Percentiles rank a stretch among this genome's conserved stretches.
Conservation (phyloP, 495 filamentous ascomycete genomes). For the Penicillium fimorum region DNA sequence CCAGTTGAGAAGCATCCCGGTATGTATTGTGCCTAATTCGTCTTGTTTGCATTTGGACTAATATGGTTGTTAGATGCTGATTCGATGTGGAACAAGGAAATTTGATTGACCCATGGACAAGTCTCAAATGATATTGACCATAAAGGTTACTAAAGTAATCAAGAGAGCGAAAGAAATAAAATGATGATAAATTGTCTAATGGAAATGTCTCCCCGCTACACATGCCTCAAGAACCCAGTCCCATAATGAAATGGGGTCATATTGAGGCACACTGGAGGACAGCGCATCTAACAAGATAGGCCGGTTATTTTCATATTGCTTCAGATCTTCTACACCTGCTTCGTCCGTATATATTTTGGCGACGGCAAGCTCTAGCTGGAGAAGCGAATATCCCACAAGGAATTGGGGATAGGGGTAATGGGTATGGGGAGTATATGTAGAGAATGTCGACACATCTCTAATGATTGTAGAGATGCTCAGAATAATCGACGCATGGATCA, state of each 20-base stretch:
- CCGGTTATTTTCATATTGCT: slow-evolving; percentile 54
- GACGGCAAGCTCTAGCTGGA: slow-evolving; percentile 69
- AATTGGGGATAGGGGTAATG: slow-evolving; percentile 2
- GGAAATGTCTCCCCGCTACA: slow-evolving; percentile 42
- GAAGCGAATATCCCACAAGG: slow-evolving; percentile 38
- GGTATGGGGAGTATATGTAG: not conserved
- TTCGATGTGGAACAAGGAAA: slow-evolving; percentile 36
- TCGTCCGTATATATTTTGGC: slow-evolving; percentile 53
- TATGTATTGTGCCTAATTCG: slow-evolving; percentile 18
- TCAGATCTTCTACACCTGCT: slow-evolving; percentile 63
- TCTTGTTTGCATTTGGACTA: slow-evolving; percentile 7
- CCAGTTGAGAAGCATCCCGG: slow-evolving; percentile 58
- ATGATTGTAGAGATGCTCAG: not conserved
- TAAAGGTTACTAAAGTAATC: not conserved
- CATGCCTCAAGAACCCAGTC: slow-evolving; percentile 47
- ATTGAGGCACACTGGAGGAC: slow-evolving; percentile 44
- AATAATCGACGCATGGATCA: not conserved
- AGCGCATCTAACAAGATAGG: slow-evolving; percentile 22
- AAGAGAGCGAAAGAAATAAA: not conserved
- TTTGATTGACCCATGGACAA: not conserved
- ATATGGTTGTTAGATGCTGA: slow-evolving; percentile 45
- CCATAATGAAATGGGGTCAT: slow-evolving; percentile 54
- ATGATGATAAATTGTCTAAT: slow-evolving; percentile 10
- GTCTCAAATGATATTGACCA: not conserved
- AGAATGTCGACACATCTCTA: not conserved